Evolutionary conservation across 805 yeast species (phyloP), one percentile per base, ranked within the genome.

Genomic region (Saccharomyces jurei): DNA sequence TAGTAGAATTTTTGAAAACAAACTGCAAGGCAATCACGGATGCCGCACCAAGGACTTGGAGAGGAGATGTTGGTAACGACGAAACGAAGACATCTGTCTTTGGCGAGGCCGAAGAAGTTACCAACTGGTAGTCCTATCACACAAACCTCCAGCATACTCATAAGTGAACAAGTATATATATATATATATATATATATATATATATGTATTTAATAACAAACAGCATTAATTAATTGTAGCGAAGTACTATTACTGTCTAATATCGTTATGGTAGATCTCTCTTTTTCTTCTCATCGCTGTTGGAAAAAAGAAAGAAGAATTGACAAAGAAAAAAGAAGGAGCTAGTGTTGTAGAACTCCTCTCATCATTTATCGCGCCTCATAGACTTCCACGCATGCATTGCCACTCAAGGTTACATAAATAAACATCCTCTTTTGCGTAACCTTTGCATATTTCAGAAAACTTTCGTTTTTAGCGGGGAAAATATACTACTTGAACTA

Each of bases 41-140:
- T 10, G 70, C 74, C 2, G 57, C 58, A 36, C 66, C 69, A 36
- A 57, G 72, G 66, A 48, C 63, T 72, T 62, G 75, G 83, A 67
- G 74, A 74, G 65, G 74, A 30, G 74, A 72, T 49, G 74, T 71
- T 47, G 76, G 76, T 9, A 76, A 74, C 22, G 77, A 73, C 22
- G 71, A 67, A 17, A 71, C 60, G 63, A 80, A 79, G 54, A 82
- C 84, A 50, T 80, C 87, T 48, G 85, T 90, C 11, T 91, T 92
- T 68, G 97, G 98, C 1, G 99, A 92, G 70, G 95, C 96, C 14
- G 96, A 87, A 66, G 91, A 87, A 66, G 91, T 94, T 50, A 89
- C 98, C 30, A 87, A 84, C 58, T 92, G 99, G 99, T 92, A 70
- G 46, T 8, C 22, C 11, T 11, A n/a, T 22, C 28, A n/a, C 44